Evolutionary conservation across 106 monocot genomes (phyloP).

Genomic region (Hemerocallis citrina): DNA sequence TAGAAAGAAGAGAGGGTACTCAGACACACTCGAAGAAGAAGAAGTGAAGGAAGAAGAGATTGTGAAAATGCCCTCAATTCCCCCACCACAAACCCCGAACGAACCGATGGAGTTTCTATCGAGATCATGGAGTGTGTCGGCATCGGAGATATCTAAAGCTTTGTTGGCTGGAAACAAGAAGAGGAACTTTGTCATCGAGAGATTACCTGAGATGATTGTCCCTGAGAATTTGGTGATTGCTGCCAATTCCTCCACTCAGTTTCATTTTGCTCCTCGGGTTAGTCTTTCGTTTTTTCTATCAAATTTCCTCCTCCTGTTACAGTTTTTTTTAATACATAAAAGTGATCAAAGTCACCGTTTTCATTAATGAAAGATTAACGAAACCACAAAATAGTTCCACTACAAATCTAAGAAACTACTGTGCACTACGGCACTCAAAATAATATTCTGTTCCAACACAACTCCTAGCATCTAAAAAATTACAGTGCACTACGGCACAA

Average conservation of each 20-base stretch:
- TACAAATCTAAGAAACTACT: too few relatives aligned
- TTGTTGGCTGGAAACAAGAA: constrained; percentile 29
- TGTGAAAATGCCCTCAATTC: constrained; percentile 18
- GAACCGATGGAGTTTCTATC: constrained; percentile 87
- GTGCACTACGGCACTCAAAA: too few relatives aligned
- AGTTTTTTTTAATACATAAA: not conserved
- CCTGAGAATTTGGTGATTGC: not conserved
- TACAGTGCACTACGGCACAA: too few relatives aligned
- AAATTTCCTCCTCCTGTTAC: too few relatives aligned
- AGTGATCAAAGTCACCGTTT: too few relatives aligned
- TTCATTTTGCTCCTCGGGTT: too few relatives aligned
- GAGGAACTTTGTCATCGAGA: constrained; percentile 34
- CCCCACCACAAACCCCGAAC: constrained; percentile 55
- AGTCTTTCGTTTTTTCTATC: too few relatives aligned
- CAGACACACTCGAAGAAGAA: not conserved
- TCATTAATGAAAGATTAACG: too few relatives aligned
- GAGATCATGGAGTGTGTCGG: constrained; percentile 75
- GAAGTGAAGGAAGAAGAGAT: not conserved
- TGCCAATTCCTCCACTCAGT: not conserved
- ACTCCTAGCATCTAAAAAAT: too few relatives aligned
- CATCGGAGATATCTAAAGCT: constrained; percentile 66
- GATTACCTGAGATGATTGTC: not conserved
- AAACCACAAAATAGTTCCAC: too few relatives aligned
- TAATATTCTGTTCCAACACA: too few relatives aligned
- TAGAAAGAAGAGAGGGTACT: constrained; percentile 6